Conservation (phyloP, 2,329 filamentous ascomycete species). For the Cordyceps fumosorosea region DNA sequence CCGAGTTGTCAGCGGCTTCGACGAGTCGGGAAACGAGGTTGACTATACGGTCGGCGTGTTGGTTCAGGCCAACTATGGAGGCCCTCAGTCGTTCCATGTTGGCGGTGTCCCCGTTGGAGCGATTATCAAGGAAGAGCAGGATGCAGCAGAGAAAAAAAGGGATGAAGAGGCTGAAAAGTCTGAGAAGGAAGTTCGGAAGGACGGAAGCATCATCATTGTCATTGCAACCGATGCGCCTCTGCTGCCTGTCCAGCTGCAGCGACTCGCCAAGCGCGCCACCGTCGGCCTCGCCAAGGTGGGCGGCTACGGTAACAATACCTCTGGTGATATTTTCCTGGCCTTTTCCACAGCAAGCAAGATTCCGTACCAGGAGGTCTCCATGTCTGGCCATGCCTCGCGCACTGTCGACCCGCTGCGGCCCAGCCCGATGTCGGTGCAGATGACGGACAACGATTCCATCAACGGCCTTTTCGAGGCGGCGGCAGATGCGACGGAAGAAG, state of each 20-base stretch:
- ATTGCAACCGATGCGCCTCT: constrained; percentile 28
- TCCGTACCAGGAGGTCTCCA: constrained; percentile 25
- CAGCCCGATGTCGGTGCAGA: constrained; percentile 20
- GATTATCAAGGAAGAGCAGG: constrained; percentile 40
- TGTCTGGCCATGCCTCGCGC: constrained; percentile 30
- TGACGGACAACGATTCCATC: constrained; percentile 51
- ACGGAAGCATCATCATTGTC: constrained; percentile 30
- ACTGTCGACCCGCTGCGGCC: constrained; percentile 37
- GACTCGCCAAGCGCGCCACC: constrained; percentile 54
- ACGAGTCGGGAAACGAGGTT: constrained; percentile 24
- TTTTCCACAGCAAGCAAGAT: constrained; percentile 56
- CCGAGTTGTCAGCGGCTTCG: constrained; percentile 44
- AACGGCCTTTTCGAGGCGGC: constrained; percentile 56
- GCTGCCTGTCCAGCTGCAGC: constrained; percentile 27
- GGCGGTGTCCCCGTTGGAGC: constrained; percentile 56
- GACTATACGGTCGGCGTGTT: constrained; percentile 55
- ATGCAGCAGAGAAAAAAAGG: constrained; percentile 13
- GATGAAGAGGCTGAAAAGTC: constrained; percentile 11
- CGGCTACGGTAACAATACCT: constrained; percentile 54
- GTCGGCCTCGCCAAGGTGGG: constrained; percentile 56
- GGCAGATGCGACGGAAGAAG: constrained; percentile 58
- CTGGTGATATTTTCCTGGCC: constrained; percentile 61
- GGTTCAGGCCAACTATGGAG: constrained; percentile 61
- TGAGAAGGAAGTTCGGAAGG: constrained; percentile 24
- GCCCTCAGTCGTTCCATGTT: constrained; percentile 48